A percentile compares a stretch with the other conserved stretches of the same genome.
phyloP scores from a whole-genome alignment of 2,329 filamentous ascomycete genomes.

The Ascocoryne sarcoides region DNA sequence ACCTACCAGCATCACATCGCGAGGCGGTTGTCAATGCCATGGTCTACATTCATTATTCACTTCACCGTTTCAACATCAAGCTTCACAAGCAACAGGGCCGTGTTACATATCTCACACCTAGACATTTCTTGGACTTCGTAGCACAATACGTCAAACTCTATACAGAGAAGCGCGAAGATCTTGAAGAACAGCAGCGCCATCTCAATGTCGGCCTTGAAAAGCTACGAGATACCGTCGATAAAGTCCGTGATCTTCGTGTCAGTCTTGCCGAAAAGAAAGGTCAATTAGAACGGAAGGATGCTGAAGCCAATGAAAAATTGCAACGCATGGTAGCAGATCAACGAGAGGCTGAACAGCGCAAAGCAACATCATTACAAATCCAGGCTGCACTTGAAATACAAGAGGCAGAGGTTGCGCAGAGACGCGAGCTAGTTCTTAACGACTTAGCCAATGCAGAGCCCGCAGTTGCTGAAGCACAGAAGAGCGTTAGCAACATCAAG shows the following conservation, averaged over 20 bases:
- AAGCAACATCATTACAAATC: constrained; percentile 79
- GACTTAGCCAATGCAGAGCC: constrained; percentile 90
- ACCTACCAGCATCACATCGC: constrained; percentile 77
- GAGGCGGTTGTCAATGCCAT: constrained; percentile 94
- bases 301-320: constrained; percentile 93
- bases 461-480: constrained; percentile 84
- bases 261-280: constrained; percentile 92
- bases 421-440: constrained; percentile 74
- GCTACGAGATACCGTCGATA: constrained; percentile 90
- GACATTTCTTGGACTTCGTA: constrained; percentile 96
- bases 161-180: constrained; percentile 94
- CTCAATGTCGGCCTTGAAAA: constrained; percentile 98
- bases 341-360: constrained; percentile 84
- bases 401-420: constrained; percentile 74
- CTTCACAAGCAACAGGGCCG: constrained; percentile 87
- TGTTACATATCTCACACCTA: constrained; percentile 85
- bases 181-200: constrained; percentile 97
- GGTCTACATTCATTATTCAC: constrained; percentile 96
- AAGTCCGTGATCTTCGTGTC: constrained; percentile 83
- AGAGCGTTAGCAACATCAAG: constrained; percentile 98
- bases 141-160: constrained; percentile 96
- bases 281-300: constrained; percentile 87
- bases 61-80: constrained; percentile 82
- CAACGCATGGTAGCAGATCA: constrained; percentile 97
- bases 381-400: constrained; percentile 81